Base-by-base conservation (phyloP, 2,329 filamentous ascomycete species). In the Akanthomyces dipterigenus region DNA sequence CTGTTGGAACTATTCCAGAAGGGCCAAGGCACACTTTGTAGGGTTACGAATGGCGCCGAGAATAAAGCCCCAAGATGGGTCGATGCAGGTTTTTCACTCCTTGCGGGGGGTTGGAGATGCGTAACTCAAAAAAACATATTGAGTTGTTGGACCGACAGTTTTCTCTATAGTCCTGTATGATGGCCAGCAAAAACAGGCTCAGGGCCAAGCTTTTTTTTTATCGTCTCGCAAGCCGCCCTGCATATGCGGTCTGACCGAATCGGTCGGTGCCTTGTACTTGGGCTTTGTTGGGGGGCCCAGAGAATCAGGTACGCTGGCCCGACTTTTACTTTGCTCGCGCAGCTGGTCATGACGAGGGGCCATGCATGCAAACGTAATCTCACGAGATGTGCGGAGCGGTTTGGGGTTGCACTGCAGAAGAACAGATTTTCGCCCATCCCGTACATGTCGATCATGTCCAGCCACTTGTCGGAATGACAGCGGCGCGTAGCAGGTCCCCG, bases 31-130 rank as follows among this genome's bases (percentile, higher is more conserved):
- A 31, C 20, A 49, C 40, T 34, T 46, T 11, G 31, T 56, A 56
- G 26, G 54, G 54, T 49, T 45, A 50, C 45, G 55, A 58, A 58
- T 49, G 55, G 34, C 45, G 55, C 55, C 55, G 55, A 58, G 45
- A 58, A 42, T 49, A 50, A 58, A 51, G 46, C 56, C 46, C 56
- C 24, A 51, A 28, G 20, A 40, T 59, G 48, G 48, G 56, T 51
- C 56, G 24, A 20, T 26, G 7, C n/a, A 18, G 53, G n/a, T 18
- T 45, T 57, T 34, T 28, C n/a, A n/a, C 49, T 16, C 36, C 11
- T 48, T 24, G 20, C 11, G 11, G 45, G 45, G 45, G 24, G 12
- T 9, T 2, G 12, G n/a, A 26, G 43, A 46, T 24, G 43, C 43
- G 20, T 8, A 26, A 46, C 43, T n/a, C 22, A 26, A 38, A 11